Evolutionary conservation across 441 rosid species (phyloP), one percentile per base, ranked within the genome.

Genomic region (Bruguiera hainesii): DNA sequence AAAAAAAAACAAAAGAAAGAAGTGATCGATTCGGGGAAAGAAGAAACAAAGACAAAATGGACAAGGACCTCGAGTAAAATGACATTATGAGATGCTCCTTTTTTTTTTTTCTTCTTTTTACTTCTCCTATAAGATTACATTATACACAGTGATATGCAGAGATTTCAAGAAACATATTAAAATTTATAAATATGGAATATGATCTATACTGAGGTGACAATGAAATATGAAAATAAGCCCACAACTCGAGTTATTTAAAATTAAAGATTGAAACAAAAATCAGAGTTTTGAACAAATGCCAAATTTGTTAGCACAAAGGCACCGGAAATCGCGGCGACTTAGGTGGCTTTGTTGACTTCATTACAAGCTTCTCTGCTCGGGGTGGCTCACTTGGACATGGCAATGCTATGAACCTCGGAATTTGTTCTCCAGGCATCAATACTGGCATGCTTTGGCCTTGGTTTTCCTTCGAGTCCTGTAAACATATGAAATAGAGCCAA

Each of bases 381-480:
- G 79, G 87, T 5, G 93, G 94, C 82, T 85, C 72, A 61, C 96
- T 83, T 0, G 98, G 98, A 65, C 94, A 87, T 49, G 97, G 94
- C 75, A 93, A 80, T 73, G 98, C 97, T 74, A 93, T 86, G 61
- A 93, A 93, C 70, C 84, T 93, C 0, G 98, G 91, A 29, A 86
- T 74, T 57, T 72, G 63, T 60, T 93, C 97, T 60, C 98, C 98
- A 0, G 97, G 98, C 98, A 93, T 93, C 71, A 90, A 23, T 0
- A 93, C 98, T 48, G 97, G 82, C 72, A 93, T 67, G 71, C 96
- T 89, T 73, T 76, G 75, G 73, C 72, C 75, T 33, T 76, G 76
- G 1, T 71, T 76, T 65, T 77, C 75, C 83, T 84, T 84, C 63
- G 67, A 55, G 51, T 82, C 88, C 98, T 93, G 73, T 6, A 57